A percentile compares a stretch with the other conserved stretches of the same genome.
Conservation (phyloP, 2,329 filamentous ascomycete species). For the Aureobasidium sp. region DNA sequence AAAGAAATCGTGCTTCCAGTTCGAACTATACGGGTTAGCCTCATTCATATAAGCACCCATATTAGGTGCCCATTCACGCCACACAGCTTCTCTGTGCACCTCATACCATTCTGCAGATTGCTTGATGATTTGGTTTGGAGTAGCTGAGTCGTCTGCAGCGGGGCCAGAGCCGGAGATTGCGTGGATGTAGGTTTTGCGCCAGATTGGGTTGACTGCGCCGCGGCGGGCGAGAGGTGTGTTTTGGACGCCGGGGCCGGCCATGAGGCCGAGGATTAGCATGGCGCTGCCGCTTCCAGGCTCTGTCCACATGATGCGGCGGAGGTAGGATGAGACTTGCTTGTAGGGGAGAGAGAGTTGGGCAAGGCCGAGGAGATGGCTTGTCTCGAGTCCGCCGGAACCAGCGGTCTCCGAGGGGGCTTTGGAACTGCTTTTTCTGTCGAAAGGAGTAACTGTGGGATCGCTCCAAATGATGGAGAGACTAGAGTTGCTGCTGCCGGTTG, state of each 20-base stretch:
- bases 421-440: neutral
- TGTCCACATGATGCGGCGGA: neutral
- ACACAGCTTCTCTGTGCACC: neutral
- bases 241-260: neutral
- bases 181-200: constrained; percentile 32
- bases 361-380: neutral
- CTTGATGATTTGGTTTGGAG: constrained; percentile 16
- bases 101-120: neutral
- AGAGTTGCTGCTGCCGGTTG: neutral
- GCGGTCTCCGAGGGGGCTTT: neutral
- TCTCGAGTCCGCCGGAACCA: neutral
- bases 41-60: constrained; percentile 40
- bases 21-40: constrained; percentile 28
- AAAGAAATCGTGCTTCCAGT: constrained; percentile 30
- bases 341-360: neutral
- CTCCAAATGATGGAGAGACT: neutral
- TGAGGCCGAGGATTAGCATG: neutral
- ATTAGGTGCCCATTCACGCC: constrained; percentile 31
- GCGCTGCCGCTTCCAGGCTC: neutral
- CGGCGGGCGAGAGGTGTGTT: neutral
- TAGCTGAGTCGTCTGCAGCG: constrained; percentile 18
- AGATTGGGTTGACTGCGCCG: constrained; percentile 31
- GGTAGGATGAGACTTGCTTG: neutral
- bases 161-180: constrained; percentile 22
- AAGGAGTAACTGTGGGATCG: neutral